Evolutionary conservation across 202 grass and related monocot species (phyloP), one percentile per base, ranked within the genome.

Genomic region (Schoenoplectus tabernaemontani): DNA sequence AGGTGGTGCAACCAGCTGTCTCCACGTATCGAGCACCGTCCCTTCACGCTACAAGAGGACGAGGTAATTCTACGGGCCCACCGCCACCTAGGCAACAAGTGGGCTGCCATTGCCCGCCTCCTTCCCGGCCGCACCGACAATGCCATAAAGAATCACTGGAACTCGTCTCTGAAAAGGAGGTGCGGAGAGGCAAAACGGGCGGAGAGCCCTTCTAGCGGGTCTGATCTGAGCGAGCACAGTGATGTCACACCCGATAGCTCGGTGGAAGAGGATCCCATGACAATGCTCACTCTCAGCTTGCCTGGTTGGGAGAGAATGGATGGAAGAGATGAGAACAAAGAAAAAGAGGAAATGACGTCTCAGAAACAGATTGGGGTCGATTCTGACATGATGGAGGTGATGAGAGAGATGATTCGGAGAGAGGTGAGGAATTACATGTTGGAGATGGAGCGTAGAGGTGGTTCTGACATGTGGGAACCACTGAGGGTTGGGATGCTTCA

Each of bases 1-100:
- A 89, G 96, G 64, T 98, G 96, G 96, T 98, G 96, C 64, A 98
- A 98, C 79, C 96, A 98, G 85, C 84, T 98, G 0, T 98, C 95
- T 4, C 95, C 95, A 43, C 86, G 87, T 82, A 91, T 98, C 51
- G 95, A 98, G 88, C 90, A 93, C 37, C 85, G 96, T 7, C 89
- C 96, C 1, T 98, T 98, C 86, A 87, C 96, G 10, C 10, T 83
- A 4, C 89, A 95, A 10, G 96, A 98, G 81, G 91, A 98, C 57
- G 88, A 86, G 20, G 56, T 76, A 57, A 99, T 99, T 80, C 64
- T 94, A 17, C 67, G 81, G 17, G 91, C 96, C 0, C 96, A 99
- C 41, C 86, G 83, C 0, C 71, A 89, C 9, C 67, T 93, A 1
- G 96, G 96, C 0, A 99, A 99, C 85, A 83, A 93, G 3, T 98